Evolutionary conservation across 2,329 filamentous ascomycete species (phyloP).

Genomic region (Dactylellina drechsleri): DNA sequence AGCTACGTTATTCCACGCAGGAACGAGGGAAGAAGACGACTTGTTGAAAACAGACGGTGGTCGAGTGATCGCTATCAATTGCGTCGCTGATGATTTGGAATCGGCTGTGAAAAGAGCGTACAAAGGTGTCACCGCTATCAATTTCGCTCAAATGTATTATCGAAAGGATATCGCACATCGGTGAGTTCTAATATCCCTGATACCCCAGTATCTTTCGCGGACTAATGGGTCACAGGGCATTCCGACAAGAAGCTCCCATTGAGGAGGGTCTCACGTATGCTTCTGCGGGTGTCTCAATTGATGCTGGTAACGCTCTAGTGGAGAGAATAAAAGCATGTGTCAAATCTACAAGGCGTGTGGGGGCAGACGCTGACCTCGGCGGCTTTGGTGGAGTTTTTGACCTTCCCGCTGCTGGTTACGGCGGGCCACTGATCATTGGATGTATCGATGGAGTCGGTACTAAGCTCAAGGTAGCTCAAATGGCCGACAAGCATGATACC

Average conservation of each 20-base stretch:
- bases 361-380: slow-evolving; percentile 91
- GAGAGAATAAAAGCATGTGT: slow-evolving; percentile 90
- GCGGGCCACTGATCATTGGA: slow-evolving; percentile 84
- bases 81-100: slow-evolving; percentile 77
- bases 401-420: slow-evolving; percentile 78
- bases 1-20: slow-evolving; percentile 89
- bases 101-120: slow-evolving; percentile 91
- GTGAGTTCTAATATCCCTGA: slow-evolving; percentile 31
- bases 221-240: slow-evolving; percentile 57
- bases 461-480: slow-evolving; percentile 94
- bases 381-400: slow-evolving; percentile 93
- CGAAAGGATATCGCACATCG: slow-evolving; percentile 91
- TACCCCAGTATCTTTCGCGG: not conserved
- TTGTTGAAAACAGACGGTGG: slow-evolving; percentile 82
- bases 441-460: slow-evolving; percentile 97
- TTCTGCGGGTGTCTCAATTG: slow-evolving; percentile 90
- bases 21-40: slow-evolving; percentile 74
- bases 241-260: slow-evolving; percentile 55
- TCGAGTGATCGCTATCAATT: slow-evolving; percentile 91
- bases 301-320: slow-evolving; percentile 91
- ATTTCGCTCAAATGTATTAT: slow-evolving; percentile 90
- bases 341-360: slow-evolving; percentile 82
- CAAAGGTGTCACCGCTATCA: slow-evolving; percentile 78
- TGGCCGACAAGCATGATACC: slow-evolving; percentile 87
- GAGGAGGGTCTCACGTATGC: slow-evolving; percentile 81